These are phyloP conservation scores for Teunomyces funiuensis DNA, from an alignment of 805 yeast genomes.

Conservation along the genomic window DNA sequence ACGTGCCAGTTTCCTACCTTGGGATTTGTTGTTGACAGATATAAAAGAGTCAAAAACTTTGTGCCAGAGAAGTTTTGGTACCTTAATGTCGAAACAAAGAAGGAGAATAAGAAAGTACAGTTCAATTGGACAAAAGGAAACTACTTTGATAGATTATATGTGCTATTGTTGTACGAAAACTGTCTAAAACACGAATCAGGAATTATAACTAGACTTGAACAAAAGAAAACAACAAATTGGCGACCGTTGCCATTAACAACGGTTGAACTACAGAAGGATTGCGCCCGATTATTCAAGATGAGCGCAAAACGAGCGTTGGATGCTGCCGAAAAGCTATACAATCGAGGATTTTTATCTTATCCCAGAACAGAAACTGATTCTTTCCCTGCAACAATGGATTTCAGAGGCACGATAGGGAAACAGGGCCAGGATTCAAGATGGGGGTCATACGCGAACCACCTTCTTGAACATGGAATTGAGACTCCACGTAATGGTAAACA, in stretches of 20 bases:
- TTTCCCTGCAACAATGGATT: constrained; percentile 76
- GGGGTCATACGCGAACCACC: constrained; percentile 66
- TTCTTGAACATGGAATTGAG: constrained; percentile 41
- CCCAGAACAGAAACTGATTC: constrained; percentile 97
- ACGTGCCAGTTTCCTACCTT: constrained; percentile 95
- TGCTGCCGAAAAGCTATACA: constrained; percentile 83
- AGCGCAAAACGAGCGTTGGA: constrained; percentile 76
- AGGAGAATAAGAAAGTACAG: constrained; percentile 34
- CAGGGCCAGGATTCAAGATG: constrained; percentile 59
- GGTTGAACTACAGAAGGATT: constrained; percentile 86
- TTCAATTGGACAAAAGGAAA: constrained; percentile 74
- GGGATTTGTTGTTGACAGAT: constrained; percentile 94
- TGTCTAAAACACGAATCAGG: constrained; percentile 57
- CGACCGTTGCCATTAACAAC: constrained; percentile 93
- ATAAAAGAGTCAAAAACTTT: constrained; percentile 69
- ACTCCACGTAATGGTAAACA: constrained; percentile 78
- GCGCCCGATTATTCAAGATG: constrained; percentile 70
- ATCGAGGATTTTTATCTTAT: constrained; percentile 82
- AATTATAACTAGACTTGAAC: constrained; percentile 47
- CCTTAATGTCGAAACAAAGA: constrained; percentile 53
- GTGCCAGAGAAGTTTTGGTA: constrained; percentile 80
- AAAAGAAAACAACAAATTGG: constrained; percentile 69
- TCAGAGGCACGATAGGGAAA: constrained; percentile 56
- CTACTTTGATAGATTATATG: constrained; percentile 71
- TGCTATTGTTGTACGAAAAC: constrained; percentile 62